Evolutionary conservation across 768 basidiomycete species (phyloP).

Genomic region (Gymnopilus junonius): DNA sequence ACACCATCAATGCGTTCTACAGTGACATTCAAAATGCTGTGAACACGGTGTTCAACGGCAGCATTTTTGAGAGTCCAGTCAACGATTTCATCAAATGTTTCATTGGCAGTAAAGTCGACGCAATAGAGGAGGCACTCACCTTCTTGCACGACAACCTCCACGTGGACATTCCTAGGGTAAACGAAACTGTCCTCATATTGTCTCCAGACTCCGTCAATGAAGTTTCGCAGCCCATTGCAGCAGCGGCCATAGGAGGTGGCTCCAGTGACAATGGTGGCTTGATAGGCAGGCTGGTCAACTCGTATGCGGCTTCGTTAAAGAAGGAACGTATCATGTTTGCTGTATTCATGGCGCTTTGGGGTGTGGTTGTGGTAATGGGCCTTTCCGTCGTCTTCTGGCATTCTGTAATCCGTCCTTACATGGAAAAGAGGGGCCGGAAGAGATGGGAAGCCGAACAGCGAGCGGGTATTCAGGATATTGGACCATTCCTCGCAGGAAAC

Average conservation of each 20-base stretch:
- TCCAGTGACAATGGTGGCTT: conserved; percentile 59
- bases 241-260: conserved; percentile 75
- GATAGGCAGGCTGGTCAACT: conserved; percentile 71
- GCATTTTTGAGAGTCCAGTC: conserved; percentile 78
- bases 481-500: conserved; percentile 33
- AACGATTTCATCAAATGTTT: conserved; percentile 90
- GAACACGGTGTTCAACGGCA: conserved; percentile 79
- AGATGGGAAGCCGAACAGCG: conserved; percentile 59
- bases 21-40: conserved; percentile 81
- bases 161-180: conserved; percentile 79
- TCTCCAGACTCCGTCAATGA: conserved; percentile 75
- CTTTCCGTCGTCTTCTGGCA: conserved; percentile 74
- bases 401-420: conserved; percentile 54
- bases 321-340: conserved; percentile 85
- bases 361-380: conserved; percentile 81
- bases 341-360: conserved; percentile 86
- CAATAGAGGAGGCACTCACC: conserved; percentile 85
- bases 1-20: conserved; percentile 87
- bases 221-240: conserved; percentile 77
- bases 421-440: conserved; percentile 51
- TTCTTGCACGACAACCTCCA: conserved; percentile 90
- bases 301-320: conserved; percentile 73
- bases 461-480: conserved; percentile 48
- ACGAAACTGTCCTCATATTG: conserved; percentile 75
- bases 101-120: conserved; percentile 89